Conservation (phyloP, 2,329 filamentous ascomycete genomes). For the Xylariaceae sp. region DNA sequence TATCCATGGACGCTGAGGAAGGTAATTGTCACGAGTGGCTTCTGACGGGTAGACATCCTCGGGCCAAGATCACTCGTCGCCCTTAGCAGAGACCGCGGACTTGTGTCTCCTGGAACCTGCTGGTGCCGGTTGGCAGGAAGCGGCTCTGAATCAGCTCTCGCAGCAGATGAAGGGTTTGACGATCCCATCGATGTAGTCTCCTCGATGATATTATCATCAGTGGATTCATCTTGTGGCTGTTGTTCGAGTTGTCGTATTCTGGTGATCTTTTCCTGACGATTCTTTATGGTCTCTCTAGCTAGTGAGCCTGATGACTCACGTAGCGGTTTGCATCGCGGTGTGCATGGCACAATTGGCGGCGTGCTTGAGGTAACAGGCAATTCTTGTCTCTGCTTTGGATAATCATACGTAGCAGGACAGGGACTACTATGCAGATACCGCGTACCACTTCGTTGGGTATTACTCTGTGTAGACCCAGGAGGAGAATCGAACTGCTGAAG, state of each 20-base stretch:
- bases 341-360: conserved; percentile 29
- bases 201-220: conserved; percentile 29
- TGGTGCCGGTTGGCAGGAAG: conserved; percentile 33
- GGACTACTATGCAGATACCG: not conserved
- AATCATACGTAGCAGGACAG: not conserved
- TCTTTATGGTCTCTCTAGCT: not conserved
- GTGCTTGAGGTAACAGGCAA: conserved; percentile 12
- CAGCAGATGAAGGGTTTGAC: conserved; percentile 12
- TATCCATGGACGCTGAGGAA: conserved; percentile 33
- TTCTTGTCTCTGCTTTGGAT: conserved; percentile 1
- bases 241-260: conserved; percentile 1
- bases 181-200: conserved; percentile 31
- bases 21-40: conserved; percentile 20
- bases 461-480: conserved; percentile 13
- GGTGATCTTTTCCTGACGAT: not conserved
- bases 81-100: conserved; percentile 32
- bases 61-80: conserved; percentile 41
- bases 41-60: conserved; percentile 21
- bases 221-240: conserved; percentile 3
- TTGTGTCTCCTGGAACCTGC: conserved; percentile 13
- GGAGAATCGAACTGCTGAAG: conserved; percentile 42
- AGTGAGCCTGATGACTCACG: not conserved
- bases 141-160: conserved; percentile 40
- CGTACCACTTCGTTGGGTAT: conserved; percentile 15
- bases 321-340: conserved; percentile 8